Conservation (phyloP, 2,329 filamentous ascomycete genomes). For the Phialemoniopsis sp. region DNA sequence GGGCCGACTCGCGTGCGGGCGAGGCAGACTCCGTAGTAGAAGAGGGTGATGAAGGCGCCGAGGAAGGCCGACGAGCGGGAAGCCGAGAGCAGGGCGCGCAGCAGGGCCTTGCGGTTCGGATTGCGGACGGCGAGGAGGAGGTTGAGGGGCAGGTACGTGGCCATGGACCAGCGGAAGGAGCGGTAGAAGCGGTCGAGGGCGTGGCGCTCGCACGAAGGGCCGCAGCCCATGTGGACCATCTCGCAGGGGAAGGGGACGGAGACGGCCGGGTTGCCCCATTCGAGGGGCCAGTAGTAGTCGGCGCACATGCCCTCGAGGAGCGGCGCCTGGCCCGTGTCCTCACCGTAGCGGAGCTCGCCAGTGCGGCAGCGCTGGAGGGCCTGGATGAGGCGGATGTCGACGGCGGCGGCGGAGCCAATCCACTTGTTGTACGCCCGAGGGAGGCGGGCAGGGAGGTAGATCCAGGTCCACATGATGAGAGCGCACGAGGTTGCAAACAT, state of each 20-base stretch:
- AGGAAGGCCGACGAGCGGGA: conserved; percentile 73
- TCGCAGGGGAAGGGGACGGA: conserved; percentile 76
- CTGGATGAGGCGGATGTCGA: conserved; percentile 71
- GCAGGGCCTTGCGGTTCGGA: conserved; percentile 38
- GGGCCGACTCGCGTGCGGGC: conserved; percentile 71
- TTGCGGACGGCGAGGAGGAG: conserved; percentile 55
- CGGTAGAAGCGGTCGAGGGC: conserved; percentile 62
- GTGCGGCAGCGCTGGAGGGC: conserved; percentile 64
- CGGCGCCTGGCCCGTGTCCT: conserved; percentile 65
- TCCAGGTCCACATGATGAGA: conserved; percentile 86
- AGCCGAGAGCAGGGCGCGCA: conserved; percentile 52
- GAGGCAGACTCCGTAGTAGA: conserved; percentile 84
- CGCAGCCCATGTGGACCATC: conserved; percentile 76
- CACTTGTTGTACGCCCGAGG: conserved; percentile 74
- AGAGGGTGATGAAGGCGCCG: conserved; percentile 70
- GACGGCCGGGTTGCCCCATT: conserved; percentile 68
- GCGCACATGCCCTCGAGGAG: conserved; percentile 68
- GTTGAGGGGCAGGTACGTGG: conserved; percentile 73
- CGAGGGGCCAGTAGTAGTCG: conserved; percentile 64
- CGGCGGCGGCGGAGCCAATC: conserved; percentile 73
- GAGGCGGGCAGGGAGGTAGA: conserved; percentile 68
- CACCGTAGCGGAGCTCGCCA: conserved; percentile 65
- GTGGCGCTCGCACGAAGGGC: conserved; percentile 71
- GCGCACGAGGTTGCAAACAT: conserved; percentile 70
- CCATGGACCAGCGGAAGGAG: conserved; percentile 70